These are phyloP conservation scores for Trametes hirsuta DNA, from an alignment of 1,284 basidiomycete genomes.

Conservation along the genomic window DNA sequence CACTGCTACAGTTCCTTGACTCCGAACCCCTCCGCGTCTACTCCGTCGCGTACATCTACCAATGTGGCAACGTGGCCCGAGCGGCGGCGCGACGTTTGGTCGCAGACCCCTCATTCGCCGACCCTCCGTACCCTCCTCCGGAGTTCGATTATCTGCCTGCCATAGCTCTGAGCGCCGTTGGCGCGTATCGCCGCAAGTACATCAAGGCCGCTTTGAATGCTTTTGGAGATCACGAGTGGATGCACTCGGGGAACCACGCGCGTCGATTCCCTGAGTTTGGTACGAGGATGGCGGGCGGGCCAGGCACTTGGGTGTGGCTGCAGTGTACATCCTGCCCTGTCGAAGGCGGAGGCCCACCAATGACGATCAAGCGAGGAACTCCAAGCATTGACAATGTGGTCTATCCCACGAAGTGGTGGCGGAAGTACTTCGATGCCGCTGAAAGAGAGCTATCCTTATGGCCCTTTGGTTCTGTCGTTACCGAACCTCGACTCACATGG, in stretches of 20 bases:
- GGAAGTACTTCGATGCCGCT: not conserved
- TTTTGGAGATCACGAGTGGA: not conserved
- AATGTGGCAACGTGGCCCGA: conserved; percentile 4
- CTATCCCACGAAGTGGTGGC: not conserved
- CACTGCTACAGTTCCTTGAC: conserved; percentile 4
- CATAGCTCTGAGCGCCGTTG: not conserved
- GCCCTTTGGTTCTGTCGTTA: not conserved
- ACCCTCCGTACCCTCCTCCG: not conserved
- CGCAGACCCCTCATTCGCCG: not conserved
- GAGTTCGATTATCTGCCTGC: conserved; percentile 5
- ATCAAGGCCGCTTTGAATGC: not conserved
- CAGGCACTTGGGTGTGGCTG: not conserved
- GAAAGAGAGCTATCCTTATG: not conserved
- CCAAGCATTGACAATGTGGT: too few relatives aligned
- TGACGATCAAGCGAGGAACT: not conserved
- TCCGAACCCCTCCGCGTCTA: conserved; percentile 16
- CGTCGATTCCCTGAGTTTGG: not conserved
- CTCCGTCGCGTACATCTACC: conserved; percentile 12
- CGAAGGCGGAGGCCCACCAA: too few relatives aligned
- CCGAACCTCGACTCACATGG: not conserved
- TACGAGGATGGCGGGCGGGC: not conserved
- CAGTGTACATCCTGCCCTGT: not conserved
- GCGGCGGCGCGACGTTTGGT: conserved; percentile 3
- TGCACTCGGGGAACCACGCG: not conserved
- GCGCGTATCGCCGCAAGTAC: not conserved